phyloP scores from a whole-genome alignment of 1,139 yeast species.

The Arxiozyma bovina region DNA sequence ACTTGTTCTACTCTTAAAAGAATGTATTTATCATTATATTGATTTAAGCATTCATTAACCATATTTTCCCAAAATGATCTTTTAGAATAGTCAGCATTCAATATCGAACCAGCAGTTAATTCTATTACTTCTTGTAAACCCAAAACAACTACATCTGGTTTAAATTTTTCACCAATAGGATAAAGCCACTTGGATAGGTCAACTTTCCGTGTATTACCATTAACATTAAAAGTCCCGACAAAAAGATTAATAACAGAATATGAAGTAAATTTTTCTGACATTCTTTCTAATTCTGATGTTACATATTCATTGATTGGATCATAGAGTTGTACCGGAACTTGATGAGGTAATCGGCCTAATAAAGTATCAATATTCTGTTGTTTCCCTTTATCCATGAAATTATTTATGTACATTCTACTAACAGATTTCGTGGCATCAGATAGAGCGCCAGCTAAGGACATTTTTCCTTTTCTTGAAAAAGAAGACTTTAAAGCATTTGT shows the following conservation, averaged over 20 bases:
- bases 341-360: constrained; percentile 71
- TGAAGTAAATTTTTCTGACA: constrained; percentile 50
- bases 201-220: constrained; percentile 48
- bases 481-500: constrained; percentile 95
- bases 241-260: constrained; percentile 53
- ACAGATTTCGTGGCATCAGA: constrained; percentile 96
- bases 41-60: constrained; percentile 49
- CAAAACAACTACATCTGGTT: constrained; percentile 63
- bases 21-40: constrained; percentile 43
- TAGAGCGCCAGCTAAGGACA: constrained; percentile 92
- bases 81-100: constrained; percentile 58
- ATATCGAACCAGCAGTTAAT: constrained; percentile 75
- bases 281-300: constrained; percentile 47
- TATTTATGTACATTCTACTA: constrained; percentile 88
- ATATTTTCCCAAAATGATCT: constrained; percentile 57
- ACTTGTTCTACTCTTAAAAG: constrained; percentile 76
- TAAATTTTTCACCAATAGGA: constrained; percentile 48
- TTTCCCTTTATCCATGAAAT: constrained; percentile 84
- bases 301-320: constrained; percentile 89
- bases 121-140: constrained; percentile 94
- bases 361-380: constrained; percentile 81
- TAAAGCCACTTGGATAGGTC: constrained; percentile 76
- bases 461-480: constrained; percentile 87
- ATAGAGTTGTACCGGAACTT: constrained; percentile 60
- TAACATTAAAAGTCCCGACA: constrained; percentile 82